phyloP scores from a whole-genome alignment of 2,329 filamentous ascomycete genomes.

The Trichoderma citrinoviride region DNA sequence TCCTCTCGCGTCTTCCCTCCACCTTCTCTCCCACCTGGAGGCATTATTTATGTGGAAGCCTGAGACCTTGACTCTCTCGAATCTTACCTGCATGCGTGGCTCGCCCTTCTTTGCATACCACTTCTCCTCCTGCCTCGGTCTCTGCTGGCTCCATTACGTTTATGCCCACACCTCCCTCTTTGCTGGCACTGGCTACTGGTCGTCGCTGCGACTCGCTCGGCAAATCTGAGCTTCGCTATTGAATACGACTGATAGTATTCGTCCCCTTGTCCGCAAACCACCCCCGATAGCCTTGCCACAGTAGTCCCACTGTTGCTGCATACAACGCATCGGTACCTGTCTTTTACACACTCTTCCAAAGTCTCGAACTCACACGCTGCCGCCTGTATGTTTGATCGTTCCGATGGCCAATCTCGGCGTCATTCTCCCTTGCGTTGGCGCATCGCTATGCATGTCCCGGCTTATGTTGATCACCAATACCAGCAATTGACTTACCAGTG shows the following conservation, averaged over 20 bases:
- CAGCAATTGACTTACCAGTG: not conserved
- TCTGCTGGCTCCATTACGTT: not conserved
- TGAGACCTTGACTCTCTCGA: slow-evolving; percentile 33
- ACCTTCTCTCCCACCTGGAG: slow-evolving; percentile 25
- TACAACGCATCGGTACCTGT: slow-evolving; percentile 18
- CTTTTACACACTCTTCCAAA: slow-evolving; percentile 23
- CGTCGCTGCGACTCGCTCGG: not conserved
- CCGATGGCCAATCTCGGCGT: slow-evolving; percentile 21
- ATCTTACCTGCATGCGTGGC: slow-evolving; percentile 28
- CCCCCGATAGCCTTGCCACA: slow-evolving; percentile 18
- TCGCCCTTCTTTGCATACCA: slow-evolving; percentile 23
- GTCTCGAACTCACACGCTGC: not conserved
- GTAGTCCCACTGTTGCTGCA: slow-evolving; percentile 14
- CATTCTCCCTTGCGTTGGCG: slow-evolving; percentile 20
- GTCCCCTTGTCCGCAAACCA: slow-evolving; percentile 28
- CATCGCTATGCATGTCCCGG: slow-evolving; percentile 16
- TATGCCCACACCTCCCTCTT: slow-evolving; percentile 3
- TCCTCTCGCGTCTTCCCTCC: slow-evolving; percentile 31
- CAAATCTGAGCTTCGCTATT: not conserved
- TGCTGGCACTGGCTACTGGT: not conserved
- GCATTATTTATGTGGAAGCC: slow-evolving; percentile 28
- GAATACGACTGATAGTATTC: slow-evolving; percentile 24
- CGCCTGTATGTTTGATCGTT: slow-evolving; percentile 20
- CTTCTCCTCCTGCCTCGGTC: not conserved
- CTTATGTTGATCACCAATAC: slow-evolving; percentile 5